Evolutionary conservation across 2,329 filamentous ascomycete genomes (phyloP).

Genomic region (Fusarium duplospermum): DNA sequence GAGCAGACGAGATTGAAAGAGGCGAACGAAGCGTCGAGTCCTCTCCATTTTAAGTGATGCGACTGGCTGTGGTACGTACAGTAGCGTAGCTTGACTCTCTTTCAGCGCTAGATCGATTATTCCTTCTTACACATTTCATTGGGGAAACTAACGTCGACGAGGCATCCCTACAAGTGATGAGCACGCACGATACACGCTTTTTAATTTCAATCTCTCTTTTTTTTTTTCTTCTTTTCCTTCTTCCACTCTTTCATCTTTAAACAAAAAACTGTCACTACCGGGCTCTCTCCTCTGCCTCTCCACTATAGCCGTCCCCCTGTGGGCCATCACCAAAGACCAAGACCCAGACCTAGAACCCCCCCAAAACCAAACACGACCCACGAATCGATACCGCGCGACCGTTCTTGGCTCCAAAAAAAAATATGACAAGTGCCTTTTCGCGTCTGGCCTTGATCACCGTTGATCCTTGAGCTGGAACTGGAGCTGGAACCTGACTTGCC

Average conservation of each 20-base stretch:
- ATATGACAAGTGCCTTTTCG: conserved; percentile 9
- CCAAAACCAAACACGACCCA: background rate
- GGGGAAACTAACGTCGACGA: background rate
- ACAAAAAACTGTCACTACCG: background rate
- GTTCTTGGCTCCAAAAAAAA: background rate
- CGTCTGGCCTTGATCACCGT: background rate
- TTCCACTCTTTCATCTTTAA: background rate
- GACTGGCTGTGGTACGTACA: background rate
- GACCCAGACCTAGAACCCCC: background rate
- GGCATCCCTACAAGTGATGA: background rate
- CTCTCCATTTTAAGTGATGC: background rate
- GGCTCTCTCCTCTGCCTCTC: background rate
- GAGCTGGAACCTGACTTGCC: background rate
- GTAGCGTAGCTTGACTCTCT: background rate
- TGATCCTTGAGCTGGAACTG: background rate
- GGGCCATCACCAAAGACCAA: background rate
- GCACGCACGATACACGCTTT: background rate
- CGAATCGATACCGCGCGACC: background rate
- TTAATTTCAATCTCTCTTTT: background rate
- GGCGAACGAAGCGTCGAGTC: background rate
- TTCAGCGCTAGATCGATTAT: background rate
- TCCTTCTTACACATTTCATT: background rate
- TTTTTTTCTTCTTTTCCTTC: background rate
- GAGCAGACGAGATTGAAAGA: background rate
- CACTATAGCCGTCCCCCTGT: background rate